Conservation (phyloP, 176 grass and related monocot genomes). For the Aegilops longissima region DNA sequence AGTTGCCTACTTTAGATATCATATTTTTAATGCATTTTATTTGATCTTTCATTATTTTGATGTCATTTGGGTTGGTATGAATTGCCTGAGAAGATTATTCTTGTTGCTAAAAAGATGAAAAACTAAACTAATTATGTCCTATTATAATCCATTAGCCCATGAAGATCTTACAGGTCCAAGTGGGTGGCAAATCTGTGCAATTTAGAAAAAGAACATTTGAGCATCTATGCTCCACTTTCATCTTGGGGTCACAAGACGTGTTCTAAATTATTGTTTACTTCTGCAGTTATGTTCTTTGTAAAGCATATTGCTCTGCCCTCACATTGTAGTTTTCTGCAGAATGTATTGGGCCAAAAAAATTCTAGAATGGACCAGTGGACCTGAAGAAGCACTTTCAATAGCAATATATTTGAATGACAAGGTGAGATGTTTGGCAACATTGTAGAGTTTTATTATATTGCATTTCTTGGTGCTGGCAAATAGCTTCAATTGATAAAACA, state of each 20-base stretch:
- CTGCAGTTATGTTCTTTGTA: neutral
- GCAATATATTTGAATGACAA: slow-evolving; percentile 94
- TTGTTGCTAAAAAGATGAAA: neutral
- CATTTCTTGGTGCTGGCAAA: neutral
- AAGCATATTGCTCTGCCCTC: slow-evolving; percentile 15
- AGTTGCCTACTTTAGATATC: slow-evolving; percentile 1
- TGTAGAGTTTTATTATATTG: neutral
- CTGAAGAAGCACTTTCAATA: slow-evolving; percentile 84
- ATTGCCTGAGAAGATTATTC: neutral
- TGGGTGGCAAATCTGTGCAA: neutral
- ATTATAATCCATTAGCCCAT: neutral
- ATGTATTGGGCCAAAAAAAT: slow-evolving; percentile 99
- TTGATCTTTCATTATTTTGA: neutral
- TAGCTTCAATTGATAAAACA: slow-evolving; percentile 17
- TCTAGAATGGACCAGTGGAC: slow-evolving; percentile 85
- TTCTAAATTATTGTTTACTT: slow-evolving; percentile 21
- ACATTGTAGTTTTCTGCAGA: slow-evolving; percentile 40
- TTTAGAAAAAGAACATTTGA: neutral
- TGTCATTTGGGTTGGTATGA: neutral
- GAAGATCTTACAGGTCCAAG: neutral
- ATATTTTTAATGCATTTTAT: neutral
- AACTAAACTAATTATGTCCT: neutral
- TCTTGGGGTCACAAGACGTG: neutral
- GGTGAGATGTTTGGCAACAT: slow-evolving; percentile 45
- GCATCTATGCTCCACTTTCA: neutral